Percentiles rank a stretch among this genome's conserved stretches.
These are phyloP conservation scores for Westerdykella aurantiaca DNA, from an alignment of 2,329 filamentous ascomycete species.

Conservation along the genomic window DNA sequence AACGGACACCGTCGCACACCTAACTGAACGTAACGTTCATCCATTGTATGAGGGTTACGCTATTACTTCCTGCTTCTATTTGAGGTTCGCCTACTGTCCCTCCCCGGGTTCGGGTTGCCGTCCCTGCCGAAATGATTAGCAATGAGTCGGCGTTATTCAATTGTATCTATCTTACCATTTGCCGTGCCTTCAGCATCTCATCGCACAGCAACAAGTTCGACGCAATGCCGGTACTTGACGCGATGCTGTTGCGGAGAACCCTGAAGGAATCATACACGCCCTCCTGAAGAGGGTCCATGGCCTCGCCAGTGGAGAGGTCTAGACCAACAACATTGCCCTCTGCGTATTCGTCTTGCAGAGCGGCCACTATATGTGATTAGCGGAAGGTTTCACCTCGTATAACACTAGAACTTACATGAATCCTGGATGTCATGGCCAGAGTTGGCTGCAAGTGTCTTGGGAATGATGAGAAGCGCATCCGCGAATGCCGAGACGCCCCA, in stretches of 20 bases:
- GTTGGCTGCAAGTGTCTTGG: slow-evolving; percentile 94
- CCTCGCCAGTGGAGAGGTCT: slow-evolving; percentile 77
- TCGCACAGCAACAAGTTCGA: slow-evolving; percentile 93
- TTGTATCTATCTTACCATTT: slow-evolving; percentile 59
- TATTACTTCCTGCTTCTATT: not conserved
- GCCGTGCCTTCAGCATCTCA: slow-evolving; percentile 92
- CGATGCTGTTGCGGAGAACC: slow-evolving; percentile 86
- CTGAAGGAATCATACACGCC: slow-evolving; percentile 96
- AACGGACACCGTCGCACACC: no score
- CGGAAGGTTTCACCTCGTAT: not conserved
- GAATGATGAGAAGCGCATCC: slow-evolving; percentile 89
- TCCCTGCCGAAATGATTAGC: slow-evolving; percentile 14
- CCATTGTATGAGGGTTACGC: no score
- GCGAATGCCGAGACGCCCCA: slow-evolving; percentile 93
- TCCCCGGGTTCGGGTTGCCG: slow-evolving; percentile 23
- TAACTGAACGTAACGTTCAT: no score
- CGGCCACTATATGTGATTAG: slow-evolving; percentile 57
- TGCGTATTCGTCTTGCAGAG: slow-evolving; percentile 75
- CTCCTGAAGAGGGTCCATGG: slow-evolving; percentile 90
- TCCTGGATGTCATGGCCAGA: slow-evolving; percentile 96
- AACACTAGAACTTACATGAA: slow-evolving; percentile 58
- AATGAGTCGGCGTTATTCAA: not conserved
- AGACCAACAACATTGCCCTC: slow-evolving; percentile 84
- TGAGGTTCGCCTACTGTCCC: not conserved
- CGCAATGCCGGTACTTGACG: slow-evolving; percentile 90